These are phyloP conservation scores for Amanita polypyramis DNA, from an alignment of 768 basidiomycete species.

Conservation along the genomic window DNA sequence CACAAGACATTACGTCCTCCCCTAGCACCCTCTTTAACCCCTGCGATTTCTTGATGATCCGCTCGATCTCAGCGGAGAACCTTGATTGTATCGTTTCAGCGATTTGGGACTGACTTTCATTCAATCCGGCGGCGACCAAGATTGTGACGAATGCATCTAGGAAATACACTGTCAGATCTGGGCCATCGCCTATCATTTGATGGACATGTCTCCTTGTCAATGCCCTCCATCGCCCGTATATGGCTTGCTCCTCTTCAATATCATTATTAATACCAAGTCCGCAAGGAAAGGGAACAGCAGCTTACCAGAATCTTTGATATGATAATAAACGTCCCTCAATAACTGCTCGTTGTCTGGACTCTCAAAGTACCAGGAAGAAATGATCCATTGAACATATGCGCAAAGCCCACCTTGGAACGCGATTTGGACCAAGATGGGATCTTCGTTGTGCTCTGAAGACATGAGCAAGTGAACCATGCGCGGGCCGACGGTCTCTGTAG, in stretches of 20 bases:
- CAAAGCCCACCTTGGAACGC: constrained; percentile 35
- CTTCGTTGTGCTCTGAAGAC: constrained; percentile 26
- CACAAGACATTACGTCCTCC: constrained; percentile 46
- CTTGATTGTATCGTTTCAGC: constrained; percentile 27
- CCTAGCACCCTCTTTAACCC: constrained; percentile 47
- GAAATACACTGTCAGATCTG: constrained; percentile 19
- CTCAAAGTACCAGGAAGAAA: constrained; percentile 41
- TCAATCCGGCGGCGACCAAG: constrained; percentile 29
- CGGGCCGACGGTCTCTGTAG: constrained; percentile 22
- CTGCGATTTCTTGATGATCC: constrained; percentile 34
- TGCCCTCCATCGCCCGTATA: constrained; percentile 47
- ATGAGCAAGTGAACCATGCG: constrained; percentile 30
- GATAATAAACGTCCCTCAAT: constrained; percentile 28
- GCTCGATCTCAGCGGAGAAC: constrained; percentile 32
- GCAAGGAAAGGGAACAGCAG: not conserved
- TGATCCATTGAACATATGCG: constrained; percentile 39
- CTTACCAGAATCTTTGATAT: constrained; percentile 33
- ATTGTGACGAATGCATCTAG: constrained; percentile 32
- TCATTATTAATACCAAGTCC: not conserved
- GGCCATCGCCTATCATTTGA: constrained; percentile 24
- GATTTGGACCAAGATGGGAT: constrained; percentile 31
- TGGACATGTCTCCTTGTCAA: constrained; percentile 38
- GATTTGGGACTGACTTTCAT: constrained; percentile 18
- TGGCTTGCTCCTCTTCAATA: constrained; percentile 34
- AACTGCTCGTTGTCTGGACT: constrained; percentile 36